Percentiles rank a stretch among this genome's conserved stretches.
These are phyloP conservation scores for Podospora pseudocomata DNA, from an alignment of 495 filamentous ascomycete genomes.

Conservation along the genomic window DNA sequence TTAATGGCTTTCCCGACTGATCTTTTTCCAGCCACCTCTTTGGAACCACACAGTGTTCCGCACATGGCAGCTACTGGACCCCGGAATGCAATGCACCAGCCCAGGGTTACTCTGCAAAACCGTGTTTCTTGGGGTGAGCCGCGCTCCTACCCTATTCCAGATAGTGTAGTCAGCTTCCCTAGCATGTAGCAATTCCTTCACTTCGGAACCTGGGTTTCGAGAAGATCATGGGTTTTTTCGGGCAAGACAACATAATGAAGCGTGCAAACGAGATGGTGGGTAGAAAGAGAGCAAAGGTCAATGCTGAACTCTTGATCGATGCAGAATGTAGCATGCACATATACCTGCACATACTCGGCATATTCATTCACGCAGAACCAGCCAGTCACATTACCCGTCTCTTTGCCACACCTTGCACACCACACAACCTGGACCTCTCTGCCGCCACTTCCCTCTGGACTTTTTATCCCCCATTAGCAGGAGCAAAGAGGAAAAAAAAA, in stretches of 20 bases:
- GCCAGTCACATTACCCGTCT: constrained; percentile 6
- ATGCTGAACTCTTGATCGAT: neutral
- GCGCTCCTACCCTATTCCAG: no score
- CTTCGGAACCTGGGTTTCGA: no score
- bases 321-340: neutral
- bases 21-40: neutral
- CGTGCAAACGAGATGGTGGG: no score
- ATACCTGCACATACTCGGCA: neutral
- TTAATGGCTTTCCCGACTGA: neutral
- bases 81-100: neutral
- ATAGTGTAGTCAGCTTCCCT: no score
- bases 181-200: no score
- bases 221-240: no score
- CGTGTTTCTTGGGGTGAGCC: neutral
- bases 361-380: neutral
- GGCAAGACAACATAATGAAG: no score
- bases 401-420: constrained; percentile 7
- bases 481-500: no score
- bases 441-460: neutral
- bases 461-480: neutral
- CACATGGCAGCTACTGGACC: neutral
- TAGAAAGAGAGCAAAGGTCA: neutral
- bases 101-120: neutral
- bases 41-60: neutral
- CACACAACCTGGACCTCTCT: neutral